Evolutionary conservation across 805 yeast genomes (phyloP).

Genomic region (Barnettozyma botsteinii): DNA sequence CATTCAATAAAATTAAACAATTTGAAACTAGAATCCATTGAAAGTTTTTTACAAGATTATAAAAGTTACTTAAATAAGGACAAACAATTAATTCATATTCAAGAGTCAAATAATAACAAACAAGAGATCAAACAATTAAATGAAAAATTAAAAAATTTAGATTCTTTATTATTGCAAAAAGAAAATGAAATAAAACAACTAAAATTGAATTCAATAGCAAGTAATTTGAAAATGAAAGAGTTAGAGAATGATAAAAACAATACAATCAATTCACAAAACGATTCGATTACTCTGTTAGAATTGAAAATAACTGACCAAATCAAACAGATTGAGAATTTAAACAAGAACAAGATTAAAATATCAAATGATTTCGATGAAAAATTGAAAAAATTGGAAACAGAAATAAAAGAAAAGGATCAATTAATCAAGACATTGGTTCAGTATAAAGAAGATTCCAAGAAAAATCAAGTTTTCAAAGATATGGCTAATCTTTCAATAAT

Average conservation of each 20-base stretch:
- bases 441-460: background rate
- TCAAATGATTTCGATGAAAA: background rate
- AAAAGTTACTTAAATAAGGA: slow-evolving; percentile 19
- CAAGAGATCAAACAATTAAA: background rate
- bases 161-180: background rate
- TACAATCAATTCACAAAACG: background rate
- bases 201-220: background rate
- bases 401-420: background rate
- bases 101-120: slow-evolving; percentile 1
- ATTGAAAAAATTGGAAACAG: background rate
- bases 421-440: background rate
- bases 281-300: background rate
- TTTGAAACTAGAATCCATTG: slow-evolving; percentile 47
- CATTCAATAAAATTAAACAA: slow-evolving; percentile 56
- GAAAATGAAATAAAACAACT: slow-evolving; percentile 3
- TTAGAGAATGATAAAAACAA: background rate
- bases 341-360: background rate
- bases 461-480: background rate
- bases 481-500: slow-evolving; percentile 1
- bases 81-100: slow-evolving; percentile 2
- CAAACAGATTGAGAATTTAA: background rate
- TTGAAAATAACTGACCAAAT: background rate
- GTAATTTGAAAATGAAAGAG: background rate
- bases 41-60: slow-evolving; percentile 48
- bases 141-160: background rate